A percentile compares a stretch with the other conserved stretches of the same genome.
Evolutionary conservation across 306 rosid species (phyloP).

Genomic region (Quercus mongolica): DNA sequence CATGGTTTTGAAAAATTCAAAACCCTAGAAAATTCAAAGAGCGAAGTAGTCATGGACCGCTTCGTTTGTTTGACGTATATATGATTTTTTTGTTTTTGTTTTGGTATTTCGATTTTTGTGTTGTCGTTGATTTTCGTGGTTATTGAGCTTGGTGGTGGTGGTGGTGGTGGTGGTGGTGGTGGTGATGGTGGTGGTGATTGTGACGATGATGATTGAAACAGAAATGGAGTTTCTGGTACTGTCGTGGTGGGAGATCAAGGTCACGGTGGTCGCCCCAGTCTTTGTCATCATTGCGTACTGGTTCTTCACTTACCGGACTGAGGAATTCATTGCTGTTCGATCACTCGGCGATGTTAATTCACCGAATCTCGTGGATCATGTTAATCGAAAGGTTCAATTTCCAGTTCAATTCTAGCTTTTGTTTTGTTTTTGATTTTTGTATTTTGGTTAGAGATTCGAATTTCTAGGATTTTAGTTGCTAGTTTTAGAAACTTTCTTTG

Average conservation of each 20-base stretch:
- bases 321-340: constrained; percentile 36
- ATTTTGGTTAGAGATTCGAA: not conserved
- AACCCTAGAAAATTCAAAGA: too few relatives aligned
- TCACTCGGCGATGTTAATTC: constrained; percentile 35
- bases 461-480: too few relatives aligned
- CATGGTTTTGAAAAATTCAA: too few relatives aligned
- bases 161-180: too few relatives aligned
- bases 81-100: too few relatives aligned
- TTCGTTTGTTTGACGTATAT: too few relatives aligned
- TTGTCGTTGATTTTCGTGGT: too few relatives aligned
- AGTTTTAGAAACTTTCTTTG: not conserved
- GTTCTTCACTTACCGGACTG: constrained; percentile 53
- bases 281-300: constrained; percentile 60
- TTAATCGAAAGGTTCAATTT: constrained; percentile 55
- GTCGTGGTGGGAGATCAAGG: constrained; percentile 83
- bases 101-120: too few relatives aligned
- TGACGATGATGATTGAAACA: constrained; percentile 39
- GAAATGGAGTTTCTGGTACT: constrained; percentile 62
- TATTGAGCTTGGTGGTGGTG: too few relatives aligned
- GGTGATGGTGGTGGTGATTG: not conserved
- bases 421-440: not conserved
- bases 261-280: constrained; percentile 66
- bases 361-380: constrained; percentile 28
- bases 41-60: too few relatives aligned
- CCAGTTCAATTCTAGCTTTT: not conserved